Percentiles rank a stretch among this genome's conserved stretches.
phyloP scores from a whole-genome alignment of 495 filamentous ascomycete species.

The Aspergillus bridgeri region DNA sequence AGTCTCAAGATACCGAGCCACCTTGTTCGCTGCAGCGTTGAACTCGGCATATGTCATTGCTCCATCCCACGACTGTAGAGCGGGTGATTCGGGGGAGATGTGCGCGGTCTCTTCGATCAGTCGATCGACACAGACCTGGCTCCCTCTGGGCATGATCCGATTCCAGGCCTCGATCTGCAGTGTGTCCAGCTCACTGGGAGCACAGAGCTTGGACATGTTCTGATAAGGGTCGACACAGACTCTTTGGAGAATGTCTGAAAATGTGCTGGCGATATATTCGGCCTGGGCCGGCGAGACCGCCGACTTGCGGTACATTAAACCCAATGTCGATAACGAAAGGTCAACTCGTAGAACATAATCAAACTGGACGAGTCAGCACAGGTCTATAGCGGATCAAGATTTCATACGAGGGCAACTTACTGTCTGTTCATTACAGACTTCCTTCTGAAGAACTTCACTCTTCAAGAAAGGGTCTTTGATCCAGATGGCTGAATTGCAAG shows the following conservation, averaged over 20 bases:
- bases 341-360: conserved; percentile 15
- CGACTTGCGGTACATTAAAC: conserved; percentile 28
- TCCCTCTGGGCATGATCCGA: conserved; percentile 9
- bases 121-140: conserved; percentile 24
- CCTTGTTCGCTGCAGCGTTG: conserved; percentile 19
- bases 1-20: conserved; percentile 23
- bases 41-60: conserved; percentile 34
- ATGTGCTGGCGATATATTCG: conserved; percentile 23
- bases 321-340: conserved; percentile 12
- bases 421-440: conserved; percentile 10
- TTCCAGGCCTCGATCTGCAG: conserved; percentile 27
- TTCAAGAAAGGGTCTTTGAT: conserved; percentile 10
- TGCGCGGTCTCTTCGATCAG: conserved; percentile 18
- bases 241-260: conserved; percentile 25
- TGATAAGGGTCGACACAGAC: conserved; percentile 14
- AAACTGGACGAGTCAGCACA: conserved; percentile 3
- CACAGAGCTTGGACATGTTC: conserved; percentile 9
- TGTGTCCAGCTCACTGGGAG: conserved; percentile 12
- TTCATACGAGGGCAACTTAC: conserved; percentile 4
- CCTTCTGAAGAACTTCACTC: conserved; percentile 8
- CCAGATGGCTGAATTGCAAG: conserved; percentile 18
- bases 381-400: not conserved
- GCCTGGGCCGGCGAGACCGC: conserved; percentile 22
- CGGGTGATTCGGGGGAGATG: conserved; percentile 20
- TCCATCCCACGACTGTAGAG: conserved; percentile 37